phyloP scores from a whole-genome alignment of 306 rosid genomes.

The Lathyrus tuberosus region DNA sequence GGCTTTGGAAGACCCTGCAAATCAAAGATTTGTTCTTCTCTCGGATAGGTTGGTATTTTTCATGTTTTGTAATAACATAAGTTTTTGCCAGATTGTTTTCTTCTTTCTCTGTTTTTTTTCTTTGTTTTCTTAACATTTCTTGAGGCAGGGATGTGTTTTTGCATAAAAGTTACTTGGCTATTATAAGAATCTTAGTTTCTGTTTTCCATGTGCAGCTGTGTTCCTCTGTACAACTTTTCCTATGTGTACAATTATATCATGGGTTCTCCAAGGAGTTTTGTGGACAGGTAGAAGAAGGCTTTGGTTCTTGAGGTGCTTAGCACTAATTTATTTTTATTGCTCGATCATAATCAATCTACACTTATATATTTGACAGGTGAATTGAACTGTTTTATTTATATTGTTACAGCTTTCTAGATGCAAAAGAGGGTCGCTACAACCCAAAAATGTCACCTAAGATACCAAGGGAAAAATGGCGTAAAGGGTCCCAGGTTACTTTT shows the following conservation, averaged over 20 bases:
- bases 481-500: slow-evolving; percentile 90
- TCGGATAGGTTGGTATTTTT: slow-evolving; percentile 75
- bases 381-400: slow-evolving; percentile 33
- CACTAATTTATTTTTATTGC: slow-evolving; percentile 43
- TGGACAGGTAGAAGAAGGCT: slow-evolving; percentile 93
- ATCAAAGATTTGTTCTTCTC: slow-evolving; percentile 93
- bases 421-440: slow-evolving; percentile 88
- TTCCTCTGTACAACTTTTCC: slow-evolving; percentile 93
- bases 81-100: slow-evolving; percentile 19
- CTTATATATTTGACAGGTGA: slow-evolving; percentile 22
- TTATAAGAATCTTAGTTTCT: slow-evolving; percentile 35
- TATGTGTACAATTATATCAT: slow-evolving; percentile 77
- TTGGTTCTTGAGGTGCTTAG: slow-evolving; percentile 59
- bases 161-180: slow-evolving; percentile 23
- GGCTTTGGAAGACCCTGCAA: slow-evolving; percentile 88
- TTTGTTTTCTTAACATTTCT: neutral
- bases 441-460: slow-evolving; percentile 87
- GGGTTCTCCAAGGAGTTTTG: slow-evolving; percentile 83
- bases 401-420: slow-evolving; percentile 87
- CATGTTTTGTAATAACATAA: neutral
- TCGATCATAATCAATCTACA: slow-evolving; percentile 28
- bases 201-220: slow-evolving; percentile 76
- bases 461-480: slow-evolving; percentile 89
- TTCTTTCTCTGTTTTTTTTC: neutral
- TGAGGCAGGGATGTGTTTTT: neutral